These are phyloP conservation scores for Podaxis carcinomalis DNA, from an alignment of 768 basidiomycete genomes.

Conservation along the genomic window DNA sequence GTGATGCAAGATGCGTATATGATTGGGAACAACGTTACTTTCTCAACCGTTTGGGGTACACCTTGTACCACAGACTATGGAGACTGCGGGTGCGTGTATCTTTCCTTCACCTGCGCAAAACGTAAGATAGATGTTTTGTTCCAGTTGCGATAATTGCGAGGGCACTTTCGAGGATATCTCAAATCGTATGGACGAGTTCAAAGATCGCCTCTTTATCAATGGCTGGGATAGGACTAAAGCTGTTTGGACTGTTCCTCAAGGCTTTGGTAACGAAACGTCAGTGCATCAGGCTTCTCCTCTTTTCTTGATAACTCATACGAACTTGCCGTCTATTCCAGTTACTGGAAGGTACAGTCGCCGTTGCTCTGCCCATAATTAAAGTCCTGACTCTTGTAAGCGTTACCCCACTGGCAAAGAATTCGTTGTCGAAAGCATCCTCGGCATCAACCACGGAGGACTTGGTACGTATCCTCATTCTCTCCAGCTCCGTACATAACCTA, in stretches of 20 bases:
- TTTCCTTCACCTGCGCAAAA: not conserved
- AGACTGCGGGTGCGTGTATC: conserved; percentile 60
- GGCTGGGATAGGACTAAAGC: conserved; percentile 69
- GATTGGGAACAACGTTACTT: conserved; percentile 60
- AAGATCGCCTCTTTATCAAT: conserved; percentile 50
- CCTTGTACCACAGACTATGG: conserved; percentile 63
- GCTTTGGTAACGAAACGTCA: conserved; percentile 60
- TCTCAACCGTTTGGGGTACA: conserved; percentile 57
- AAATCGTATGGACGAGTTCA: conserved; percentile 62
- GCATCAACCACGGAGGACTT: conserved; percentile 66
- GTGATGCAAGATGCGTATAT: conserved; percentile 66
- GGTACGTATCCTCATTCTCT: conserved; percentile 28
- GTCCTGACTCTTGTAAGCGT: conserved; percentile 21
- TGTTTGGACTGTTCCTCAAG: conserved; percentile 80
- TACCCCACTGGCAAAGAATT: conserved; percentile 68
- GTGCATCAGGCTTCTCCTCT: conserved; percentile 11
- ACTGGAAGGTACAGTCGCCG: conserved; percentile 41
- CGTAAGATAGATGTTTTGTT: not conserved
- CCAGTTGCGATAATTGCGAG: conserved; percentile 55
- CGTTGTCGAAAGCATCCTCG: conserved; percentile 58
- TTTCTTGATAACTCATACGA: not conserved
- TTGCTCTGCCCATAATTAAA: not conserved
- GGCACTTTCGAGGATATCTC: conserved; percentile 71
- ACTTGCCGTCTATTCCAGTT: conserved; percentile 21
- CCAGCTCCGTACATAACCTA: not conserved